Conservation (phyloP, 2,329 filamentous ascomycete species). For the Calonectria crousiana region DNA sequence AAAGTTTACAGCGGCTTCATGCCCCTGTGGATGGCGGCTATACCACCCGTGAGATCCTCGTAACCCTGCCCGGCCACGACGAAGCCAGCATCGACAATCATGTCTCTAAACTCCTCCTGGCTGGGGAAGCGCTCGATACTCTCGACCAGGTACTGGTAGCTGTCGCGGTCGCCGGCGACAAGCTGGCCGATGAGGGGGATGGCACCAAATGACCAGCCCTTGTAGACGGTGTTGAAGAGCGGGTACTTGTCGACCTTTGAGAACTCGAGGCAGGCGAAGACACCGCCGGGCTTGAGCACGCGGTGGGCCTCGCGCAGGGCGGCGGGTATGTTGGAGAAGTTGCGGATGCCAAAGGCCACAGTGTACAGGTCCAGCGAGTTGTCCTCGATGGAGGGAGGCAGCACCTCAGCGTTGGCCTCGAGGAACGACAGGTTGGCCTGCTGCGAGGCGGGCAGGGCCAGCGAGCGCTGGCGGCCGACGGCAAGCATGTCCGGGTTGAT, state of each 20-base stretch:
- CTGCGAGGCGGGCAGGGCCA: slow-evolving; percentile 66
- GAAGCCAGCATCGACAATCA: slow-evolving; percentile 90
- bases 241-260: slow-evolving; percentile 82
- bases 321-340: slow-evolving; percentile 91
- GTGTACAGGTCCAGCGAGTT: slow-evolving; percentile 93
- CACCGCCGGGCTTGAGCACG: slow-evolving; percentile 91
- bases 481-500: slow-evolving; percentile 96
- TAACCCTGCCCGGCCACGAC: slow-evolving; percentile 84
- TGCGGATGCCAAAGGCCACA: slow-evolving; percentile 96
- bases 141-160: slow-evolving; percentile 98
- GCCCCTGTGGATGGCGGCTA: slow-evolving; percentile 96
- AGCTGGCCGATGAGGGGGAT: slow-evolving; percentile 97
- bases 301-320: slow-evolving; percentile 87
- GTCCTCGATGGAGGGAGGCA: slow-evolving; percentile 72
- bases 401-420: slow-evolving; percentile 88
- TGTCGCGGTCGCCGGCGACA: slow-evolving; percentile 92
- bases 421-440: slow-evolving; percentile 78
- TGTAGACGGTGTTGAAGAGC: slow-evolving; percentile 87
- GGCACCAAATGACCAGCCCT: slow-evolving; percentile 93
- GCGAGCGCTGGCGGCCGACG: slow-evolving; percentile 85
- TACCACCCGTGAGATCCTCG: slow-evolving; percentile 91
- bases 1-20: slow-evolving; percentile 76
- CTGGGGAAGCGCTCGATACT: slow-evolving; percentile 94
- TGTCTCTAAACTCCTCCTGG: slow-evolving; percentile 84
- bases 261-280: slow-evolving; percentile 98